phyloP scores from a whole-genome alignment of 495 filamentous ascomycete species.

The Niebla homalea region DNA sequence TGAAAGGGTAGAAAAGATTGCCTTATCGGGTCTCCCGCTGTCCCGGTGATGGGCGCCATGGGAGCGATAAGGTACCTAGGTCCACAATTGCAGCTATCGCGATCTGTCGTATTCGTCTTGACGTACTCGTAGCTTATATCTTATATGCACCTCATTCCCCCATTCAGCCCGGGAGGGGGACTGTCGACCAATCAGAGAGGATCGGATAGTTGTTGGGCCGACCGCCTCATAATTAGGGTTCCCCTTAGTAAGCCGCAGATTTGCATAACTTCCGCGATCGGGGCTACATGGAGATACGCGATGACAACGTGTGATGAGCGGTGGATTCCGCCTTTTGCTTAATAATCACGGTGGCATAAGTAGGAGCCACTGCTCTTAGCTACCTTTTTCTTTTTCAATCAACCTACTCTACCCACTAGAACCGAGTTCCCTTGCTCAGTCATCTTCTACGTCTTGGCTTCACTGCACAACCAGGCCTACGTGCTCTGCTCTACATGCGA shows the following conservation, averaged over 20 bases:
- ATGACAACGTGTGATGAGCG: no score
- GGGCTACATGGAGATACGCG: slow-evolving; percentile 2
- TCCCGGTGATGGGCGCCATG: background rate
- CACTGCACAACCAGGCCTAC: slow-evolving; percentile 1
- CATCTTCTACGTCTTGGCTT: slow-evolving; percentile 5
- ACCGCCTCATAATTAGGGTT: slow-evolving; percentile 3
- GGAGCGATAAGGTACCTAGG: background rate
- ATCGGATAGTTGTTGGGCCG: slow-evolving; percentile 1
- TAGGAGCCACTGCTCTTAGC: no score
- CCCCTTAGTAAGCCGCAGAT: background rate
- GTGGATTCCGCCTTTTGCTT: no score
- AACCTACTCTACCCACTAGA: no score
- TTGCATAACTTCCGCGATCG: background rate
- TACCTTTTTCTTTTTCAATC: no score
- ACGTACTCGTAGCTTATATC: background rate
- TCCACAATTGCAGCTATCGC: background rate
- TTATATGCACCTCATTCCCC: background rate
- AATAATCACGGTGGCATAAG: no score
- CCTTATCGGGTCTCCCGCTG: background rate
- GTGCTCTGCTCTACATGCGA: slow-evolving; percentile 1
- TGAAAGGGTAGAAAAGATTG: background rate
- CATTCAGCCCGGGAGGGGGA: background rate
- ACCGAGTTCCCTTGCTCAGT: no score
- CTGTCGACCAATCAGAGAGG: slow-evolving; percentile 4
- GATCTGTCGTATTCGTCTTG: slow-evolving; percentile 6